Evolutionary conservation across 139 green algal species (phyloP).

Genomic region (Volvox reticuliferus): DNA sequence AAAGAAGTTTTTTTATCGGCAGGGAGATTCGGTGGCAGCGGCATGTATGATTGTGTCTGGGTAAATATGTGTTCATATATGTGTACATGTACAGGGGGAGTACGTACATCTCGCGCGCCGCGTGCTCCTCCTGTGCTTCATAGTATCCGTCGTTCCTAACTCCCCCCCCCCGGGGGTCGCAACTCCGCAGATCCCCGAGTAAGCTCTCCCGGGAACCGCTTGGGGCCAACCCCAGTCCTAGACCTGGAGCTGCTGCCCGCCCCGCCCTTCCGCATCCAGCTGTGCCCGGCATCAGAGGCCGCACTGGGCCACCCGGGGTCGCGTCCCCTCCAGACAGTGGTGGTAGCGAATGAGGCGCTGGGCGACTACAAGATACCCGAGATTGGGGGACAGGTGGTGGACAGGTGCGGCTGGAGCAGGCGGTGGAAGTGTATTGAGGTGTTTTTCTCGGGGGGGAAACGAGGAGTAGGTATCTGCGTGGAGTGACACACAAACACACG

Average conservation of each 20-base stretch:
- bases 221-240: neutral
- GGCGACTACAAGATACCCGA: neutral
- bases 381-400: neutral
- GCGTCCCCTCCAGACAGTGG: neutral
- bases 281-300: neutral
- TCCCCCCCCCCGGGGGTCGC: too few relatives aligned
- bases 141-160: neutral
- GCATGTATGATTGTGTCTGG: too few relatives aligned
- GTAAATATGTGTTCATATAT: too few relatives aligned
- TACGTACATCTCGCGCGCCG: too few relatives aligned
- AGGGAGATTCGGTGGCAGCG: too few relatives aligned
- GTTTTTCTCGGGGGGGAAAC: too few relatives aligned
- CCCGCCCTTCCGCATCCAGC: neutral
- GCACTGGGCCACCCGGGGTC: neutral
- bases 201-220: neutral
- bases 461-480: too few relatives aligned
- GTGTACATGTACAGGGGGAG: too few relatives aligned
- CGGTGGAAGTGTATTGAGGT: too few relatives aligned
- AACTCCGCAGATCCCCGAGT: constrained; percentile 7
- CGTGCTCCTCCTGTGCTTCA: too few relatives aligned
- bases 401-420: constrained; percentile 3
- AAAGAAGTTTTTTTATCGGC: too few relatives aligned
- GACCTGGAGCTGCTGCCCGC: constrained; percentile 1
- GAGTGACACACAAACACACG: too few relatives aligned
- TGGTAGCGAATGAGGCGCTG: neutral